Percentiles rank a stretch among this genome's conserved stretches.
Conservation (phyloP, 495 filamentous ascomycete genomes). For the Entonaema liquescens region DNA sequence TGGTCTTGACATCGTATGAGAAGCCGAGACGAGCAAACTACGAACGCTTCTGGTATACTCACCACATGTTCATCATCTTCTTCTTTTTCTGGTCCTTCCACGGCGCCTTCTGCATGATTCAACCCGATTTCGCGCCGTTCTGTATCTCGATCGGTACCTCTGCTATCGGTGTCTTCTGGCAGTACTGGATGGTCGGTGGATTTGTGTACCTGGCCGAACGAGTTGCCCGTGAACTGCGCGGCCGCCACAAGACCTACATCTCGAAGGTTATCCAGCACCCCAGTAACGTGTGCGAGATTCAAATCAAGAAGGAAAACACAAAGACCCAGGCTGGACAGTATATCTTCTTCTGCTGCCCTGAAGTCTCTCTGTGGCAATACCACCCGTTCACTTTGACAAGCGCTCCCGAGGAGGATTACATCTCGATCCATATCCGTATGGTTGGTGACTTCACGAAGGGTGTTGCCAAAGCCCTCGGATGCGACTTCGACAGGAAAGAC, state of each 20-base stretch:
- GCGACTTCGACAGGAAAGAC: conserved; percentile 69
- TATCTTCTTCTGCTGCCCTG: conserved; percentile 83
- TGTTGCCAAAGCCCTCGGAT: conserved; percentile 71
- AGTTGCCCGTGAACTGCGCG: conserved; percentile 73
- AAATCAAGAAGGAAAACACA: conserved; percentile 83
- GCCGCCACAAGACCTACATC: conserved; percentile 78
- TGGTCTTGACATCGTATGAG: conserved; percentile 74
- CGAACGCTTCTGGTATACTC: conserved; percentile 83
- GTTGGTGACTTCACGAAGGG: conserved; percentile 73
- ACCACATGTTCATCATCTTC: conserved; percentile 80
- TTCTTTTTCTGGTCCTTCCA: conserved; percentile 85
- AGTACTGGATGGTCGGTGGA: conserved; percentile 81
- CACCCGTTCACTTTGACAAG: conserved; percentile 82
- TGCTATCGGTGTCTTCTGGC: conserved; percentile 79
- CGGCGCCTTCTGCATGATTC: conserved; percentile 83
- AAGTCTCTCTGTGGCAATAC: conserved; percentile 81
- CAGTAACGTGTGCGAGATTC: conserved; percentile 82
- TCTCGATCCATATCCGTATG: conserved; percentile 79
- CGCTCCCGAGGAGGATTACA: conserved; percentile 83
- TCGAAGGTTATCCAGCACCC: conserved; percentile 86
- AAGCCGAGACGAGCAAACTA: conserved; percentile 74
- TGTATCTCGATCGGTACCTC: conserved; percentile 67
- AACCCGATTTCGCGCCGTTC: conserved; percentile 74
- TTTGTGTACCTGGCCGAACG: conserved; percentile 76
- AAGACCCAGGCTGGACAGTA: conserved; percentile 83